Conservation (phyloP, 2,329 filamentous ascomycete genomes). For the Parascedosporium putredinis region DNA sequence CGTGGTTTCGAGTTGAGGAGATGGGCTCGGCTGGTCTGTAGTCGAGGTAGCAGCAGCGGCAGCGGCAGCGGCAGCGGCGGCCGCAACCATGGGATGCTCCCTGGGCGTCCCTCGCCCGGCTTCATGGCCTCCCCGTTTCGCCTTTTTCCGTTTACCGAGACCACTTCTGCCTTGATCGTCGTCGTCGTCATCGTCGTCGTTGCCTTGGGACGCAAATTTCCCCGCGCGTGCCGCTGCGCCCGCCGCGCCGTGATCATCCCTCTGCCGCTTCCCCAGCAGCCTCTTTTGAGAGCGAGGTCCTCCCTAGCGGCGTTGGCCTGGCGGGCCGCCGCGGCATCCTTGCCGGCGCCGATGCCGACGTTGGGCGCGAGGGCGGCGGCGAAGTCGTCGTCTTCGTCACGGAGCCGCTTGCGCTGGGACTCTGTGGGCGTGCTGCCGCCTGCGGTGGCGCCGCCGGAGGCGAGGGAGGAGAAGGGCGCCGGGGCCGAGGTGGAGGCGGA, state of each 20-base stretch:
- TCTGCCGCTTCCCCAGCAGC: conserved; percentile 17
- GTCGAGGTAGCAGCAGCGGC: no score
- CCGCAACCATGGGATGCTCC: background rate
- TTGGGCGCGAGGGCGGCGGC: conserved; percentile 12
- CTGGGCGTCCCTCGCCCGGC: background rate
- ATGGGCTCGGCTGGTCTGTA: no score
- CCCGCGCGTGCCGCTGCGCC: background rate
- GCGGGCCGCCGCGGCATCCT: conserved; percentile 12
- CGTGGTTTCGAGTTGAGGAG: background rate
- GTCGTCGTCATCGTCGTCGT: conserved; percentile 21
- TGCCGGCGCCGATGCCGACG: background rate
- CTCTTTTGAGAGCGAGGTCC: conserved; percentile 21
- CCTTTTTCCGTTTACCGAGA: conserved; percentile 27
- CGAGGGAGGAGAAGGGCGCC: background rate
- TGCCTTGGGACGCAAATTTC: conserved; percentile 8
- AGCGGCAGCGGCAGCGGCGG: background rate
- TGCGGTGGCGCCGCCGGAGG: conserved; percentile 9
- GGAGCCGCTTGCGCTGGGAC: conserved; percentile 20
- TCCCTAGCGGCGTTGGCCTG: conserved; percentile 15
- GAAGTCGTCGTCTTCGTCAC: conserved; percentile 33
- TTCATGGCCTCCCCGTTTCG: conserved; percentile 3
- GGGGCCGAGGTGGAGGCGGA: background rate
- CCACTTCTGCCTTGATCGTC: conserved; percentile 25
- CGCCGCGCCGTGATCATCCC: conserved; percentile 7
- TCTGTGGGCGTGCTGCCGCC: conserved; percentile 17